Conservation (phyloP, 345 rosid genomes). For the Lagerstroemia speciosa region DNA sequence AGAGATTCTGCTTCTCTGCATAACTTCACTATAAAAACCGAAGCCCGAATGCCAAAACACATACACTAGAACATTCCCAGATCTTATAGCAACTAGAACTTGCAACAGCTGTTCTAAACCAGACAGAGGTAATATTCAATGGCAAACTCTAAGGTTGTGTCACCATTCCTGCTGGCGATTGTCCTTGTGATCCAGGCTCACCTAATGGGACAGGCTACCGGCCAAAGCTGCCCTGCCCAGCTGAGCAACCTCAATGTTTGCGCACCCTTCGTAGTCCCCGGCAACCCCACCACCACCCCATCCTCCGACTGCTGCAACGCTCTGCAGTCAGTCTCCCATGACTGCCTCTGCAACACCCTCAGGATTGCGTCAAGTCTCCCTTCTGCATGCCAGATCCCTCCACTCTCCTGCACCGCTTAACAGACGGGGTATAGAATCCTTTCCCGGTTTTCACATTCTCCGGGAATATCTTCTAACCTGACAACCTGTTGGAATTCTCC, state of each 20-base stretch:
- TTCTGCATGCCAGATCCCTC: slow-evolving; percentile 51
- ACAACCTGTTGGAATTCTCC: background rate
- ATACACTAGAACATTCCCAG: background rate
- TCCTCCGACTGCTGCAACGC: slow-evolving; percentile 49
- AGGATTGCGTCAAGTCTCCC: slow-evolving; percentile 71
- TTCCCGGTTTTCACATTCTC: background rate
- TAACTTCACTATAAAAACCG: background rate
- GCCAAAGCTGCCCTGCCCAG: slow-evolving; percentile 44
- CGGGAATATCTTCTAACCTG: background rate
- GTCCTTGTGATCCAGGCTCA: slow-evolving; percentile 21
- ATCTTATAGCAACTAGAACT: background rate
- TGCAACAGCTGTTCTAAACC: background rate
- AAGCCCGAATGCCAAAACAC: background rate
- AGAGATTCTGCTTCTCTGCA: background rate
- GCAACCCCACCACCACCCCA: slow-evolving; percentile 34
- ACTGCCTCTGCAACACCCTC: slow-evolving; percentile 79
- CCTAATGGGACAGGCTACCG: slow-evolving; percentile 19
- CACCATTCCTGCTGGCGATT: slow-evolving; percentile 16
- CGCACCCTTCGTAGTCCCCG: slow-evolving; percentile 63
- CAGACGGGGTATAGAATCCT: background rate
- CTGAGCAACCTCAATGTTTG: slow-evolving; percentile 53
- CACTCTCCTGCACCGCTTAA: slow-evolving; percentile 31
- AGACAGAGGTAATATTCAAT: background rate
- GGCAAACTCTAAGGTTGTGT: background rate
- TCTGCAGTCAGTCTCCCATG: slow-evolving; percentile 44